A percentile compares a stretch with the other conserved stretches of the same genome.
These are phyloP conservation scores for Ochromonas danica DNA, from an alignment of 108 stramenopile genomes.

Conservation along the genomic window DNA sequence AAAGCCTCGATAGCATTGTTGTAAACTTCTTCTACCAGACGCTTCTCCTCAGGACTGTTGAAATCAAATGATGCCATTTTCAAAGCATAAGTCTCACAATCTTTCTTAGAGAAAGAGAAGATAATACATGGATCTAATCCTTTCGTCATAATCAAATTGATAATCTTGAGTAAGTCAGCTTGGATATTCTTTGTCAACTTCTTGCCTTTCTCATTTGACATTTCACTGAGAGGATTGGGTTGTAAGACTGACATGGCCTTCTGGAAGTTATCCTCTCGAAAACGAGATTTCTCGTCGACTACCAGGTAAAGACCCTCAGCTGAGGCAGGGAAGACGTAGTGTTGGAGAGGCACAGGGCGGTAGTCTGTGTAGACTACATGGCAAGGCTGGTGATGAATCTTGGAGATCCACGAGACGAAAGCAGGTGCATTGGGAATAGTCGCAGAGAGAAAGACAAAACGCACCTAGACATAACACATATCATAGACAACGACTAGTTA, in stretches of 20 bases:
- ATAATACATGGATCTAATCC: slow-evolving; percentile 94
- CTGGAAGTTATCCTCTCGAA: slow-evolving; percentile 90
- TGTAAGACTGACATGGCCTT: slow-evolving; percentile 84
- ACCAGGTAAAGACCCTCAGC: slow-evolving; percentile 93
- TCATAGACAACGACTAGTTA: too few relatives aligned
- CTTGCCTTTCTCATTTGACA: slow-evolving; percentile 62
- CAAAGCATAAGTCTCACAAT: slow-evolving; percentile 72
- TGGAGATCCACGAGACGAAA: slow-evolving; percentile 74
- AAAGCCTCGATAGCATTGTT: slow-evolving; percentile 90
- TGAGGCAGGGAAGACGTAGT: slow-evolving; percentile 90
- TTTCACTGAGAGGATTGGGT: slow-evolving; percentile 21
- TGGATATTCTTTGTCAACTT: slow-evolving; percentile 58
- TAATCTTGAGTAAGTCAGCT: slow-evolving; percentile 84
- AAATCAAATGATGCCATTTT: slow-evolving; percentile 61
- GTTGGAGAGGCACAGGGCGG: slow-evolving; percentile 94
- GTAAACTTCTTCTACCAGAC: slow-evolving; percentile 89
- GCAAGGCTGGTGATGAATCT: slow-evolving; percentile 95
- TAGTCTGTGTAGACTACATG: slow-evolving; percentile 99
- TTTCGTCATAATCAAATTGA: slow-evolving; percentile 86
- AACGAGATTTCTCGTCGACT: slow-evolving; percentile 93
- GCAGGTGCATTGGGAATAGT: slow-evolving; percentile 91
- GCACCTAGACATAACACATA: slow-evolving; percentile 74
- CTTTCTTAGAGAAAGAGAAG: slow-evolving; percentile 96
- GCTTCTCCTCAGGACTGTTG: slow-evolving; percentile 92
- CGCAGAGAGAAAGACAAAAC: slow-evolving; percentile 95